phyloP scores from a whole-genome alignment of 441 rosid genomes.

The Iberis amara region DNA sequence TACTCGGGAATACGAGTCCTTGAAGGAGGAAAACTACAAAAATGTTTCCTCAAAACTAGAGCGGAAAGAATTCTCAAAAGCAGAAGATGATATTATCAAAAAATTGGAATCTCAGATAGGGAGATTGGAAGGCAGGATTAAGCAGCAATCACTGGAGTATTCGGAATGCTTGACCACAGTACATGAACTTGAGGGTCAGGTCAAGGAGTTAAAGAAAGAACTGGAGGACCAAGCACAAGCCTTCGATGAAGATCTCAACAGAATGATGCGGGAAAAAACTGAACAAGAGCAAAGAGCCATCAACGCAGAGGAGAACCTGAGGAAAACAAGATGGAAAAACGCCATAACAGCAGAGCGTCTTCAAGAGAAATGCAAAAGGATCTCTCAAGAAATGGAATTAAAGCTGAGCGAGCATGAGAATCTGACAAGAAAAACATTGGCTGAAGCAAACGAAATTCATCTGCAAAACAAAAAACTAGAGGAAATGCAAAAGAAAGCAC shows the following conservation, averaged over 20 bases:
- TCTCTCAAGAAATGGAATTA: constrained; percentile 54
- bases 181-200: constrained; percentile 48
- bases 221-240: constrained; percentile 42
- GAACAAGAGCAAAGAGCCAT: constrained; percentile 66
- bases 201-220: constrained; percentile 42
- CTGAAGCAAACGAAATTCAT: constrained; percentile 50
- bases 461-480: constrained; percentile 42
- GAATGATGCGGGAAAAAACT: constrained; percentile 42
- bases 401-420: constrained; percentile 54
- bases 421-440: constrained; percentile 34
- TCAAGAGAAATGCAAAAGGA: constrained; percentile 60
- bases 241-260: constrained; percentile 48
- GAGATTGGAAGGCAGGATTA: constrained; percentile 55
- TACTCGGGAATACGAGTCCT: constrained; percentile 36
- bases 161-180: constrained; percentile 45
- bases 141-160: constrained; percentile 46
- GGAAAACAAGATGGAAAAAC: constrained; percentile 54
- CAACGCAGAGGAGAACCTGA: constrained; percentile 53
- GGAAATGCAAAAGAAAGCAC: constrained; percentile 46
- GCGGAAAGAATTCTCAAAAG: constrained; percentile 29
- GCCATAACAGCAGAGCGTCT: constrained; percentile 57
- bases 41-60: constrained; percentile 33
- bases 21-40: constrained; percentile 38
- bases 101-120: constrained; percentile 49
- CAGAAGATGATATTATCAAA: constrained; percentile 34